phyloP scores from a whole-genome alignment of 805 yeast genomes.

The Kodamaea sagamina region DNA sequence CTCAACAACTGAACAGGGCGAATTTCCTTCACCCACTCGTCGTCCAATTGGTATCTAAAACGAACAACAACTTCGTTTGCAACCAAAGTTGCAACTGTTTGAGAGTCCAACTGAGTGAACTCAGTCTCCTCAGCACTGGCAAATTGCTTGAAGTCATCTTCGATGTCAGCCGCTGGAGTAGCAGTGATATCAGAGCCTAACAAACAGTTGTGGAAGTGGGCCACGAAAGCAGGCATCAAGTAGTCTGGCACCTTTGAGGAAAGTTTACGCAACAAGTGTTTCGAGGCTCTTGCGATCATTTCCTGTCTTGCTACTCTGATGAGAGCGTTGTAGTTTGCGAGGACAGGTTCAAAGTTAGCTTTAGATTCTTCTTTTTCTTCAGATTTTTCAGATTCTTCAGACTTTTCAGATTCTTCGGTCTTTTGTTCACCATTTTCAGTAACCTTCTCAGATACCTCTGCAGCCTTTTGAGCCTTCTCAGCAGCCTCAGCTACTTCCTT shows the following conservation, averaged over 20 bases:
- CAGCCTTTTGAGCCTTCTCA: constrained; percentile 21
- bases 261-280: constrained; percentile 64
- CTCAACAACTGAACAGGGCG: constrained; percentile 55
- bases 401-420: constrained; percentile 27
- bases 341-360: constrained; percentile 44
- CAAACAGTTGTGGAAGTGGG: constrained; percentile 72
- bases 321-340: constrained; percentile 50
- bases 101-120: constrained; percentile 50
- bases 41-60: constrained; percentile 61
- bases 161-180: constrained; percentile 41
- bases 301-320: constrained; percentile 56
- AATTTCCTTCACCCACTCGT: constrained; percentile 46
- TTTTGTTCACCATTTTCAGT: constrained; percentile 20
- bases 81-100: constrained; percentile 46
- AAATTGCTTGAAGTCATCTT: constrained; percentile 41
- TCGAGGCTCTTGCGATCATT: constrained; percentile 75
- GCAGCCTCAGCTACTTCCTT: constrained; percentile 14
- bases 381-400: constrained; percentile 22
- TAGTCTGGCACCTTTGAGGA: constrained; percentile 50
- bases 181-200: constrained; percentile 53
- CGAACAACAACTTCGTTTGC: constrained; percentile 57
- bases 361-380: constrained; percentile 29
- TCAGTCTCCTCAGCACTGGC: constrained; percentile 44
- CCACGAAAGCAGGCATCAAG: constrained; percentile 59
- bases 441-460: no score